Conservation (phyloP, 1,284 basidiomycete species). For the Malassezia restricta region DNA sequence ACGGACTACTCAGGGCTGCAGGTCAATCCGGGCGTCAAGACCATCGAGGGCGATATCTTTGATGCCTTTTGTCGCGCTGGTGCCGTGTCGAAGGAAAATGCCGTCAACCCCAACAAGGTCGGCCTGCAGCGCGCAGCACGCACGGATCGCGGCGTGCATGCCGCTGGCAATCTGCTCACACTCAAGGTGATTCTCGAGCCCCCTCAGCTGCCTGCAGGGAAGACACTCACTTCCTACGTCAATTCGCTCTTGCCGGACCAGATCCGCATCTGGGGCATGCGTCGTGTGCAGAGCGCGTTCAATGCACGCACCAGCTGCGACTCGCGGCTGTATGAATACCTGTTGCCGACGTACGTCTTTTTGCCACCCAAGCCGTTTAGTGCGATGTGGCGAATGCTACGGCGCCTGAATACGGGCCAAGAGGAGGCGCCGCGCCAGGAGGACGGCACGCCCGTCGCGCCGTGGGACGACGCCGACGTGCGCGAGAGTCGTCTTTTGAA, state of each 20-base stretch:
- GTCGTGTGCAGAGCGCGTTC: constrained; percentile 81
- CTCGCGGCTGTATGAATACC: constrained; percentile 91
- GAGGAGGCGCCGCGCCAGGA: constrained; percentile 11
- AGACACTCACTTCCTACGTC: constrained; percentile 57
- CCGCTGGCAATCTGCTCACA: constrained; percentile 70
- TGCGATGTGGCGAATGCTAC: constrained; percentile 36
- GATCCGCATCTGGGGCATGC: constrained; percentile 83
- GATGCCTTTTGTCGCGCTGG: constrained; percentile 75
- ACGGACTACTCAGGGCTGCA: constrained; percentile 81
- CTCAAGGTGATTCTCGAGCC: constrained; percentile 44
- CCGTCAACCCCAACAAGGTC: constrained; percentile 79
- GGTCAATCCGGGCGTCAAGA: constrained; percentile 61
- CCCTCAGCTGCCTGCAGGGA: constrained; percentile 18
- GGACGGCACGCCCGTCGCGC: constrained; percentile 13
- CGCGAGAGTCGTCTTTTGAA: constrained; percentile 19
- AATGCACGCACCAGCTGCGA: constrained; percentile 64
- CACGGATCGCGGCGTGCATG: constrained; percentile 94
- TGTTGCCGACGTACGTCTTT: constrained; percentile 85
- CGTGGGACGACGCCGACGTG: constrained; percentile 10
- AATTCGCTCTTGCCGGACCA: constrained; percentile 77
- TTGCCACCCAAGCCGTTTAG: constrained; percentile 69
- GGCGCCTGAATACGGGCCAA: constrained; percentile 15
- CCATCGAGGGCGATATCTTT: constrained; percentile 85
- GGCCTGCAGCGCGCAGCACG: constrained; percentile 76
- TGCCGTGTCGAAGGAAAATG: constrained; percentile 82